Base-by-base conservation (phyloP, 2,329 filamentous ascomycete species). In the Kalmusia sp. region DNA sequence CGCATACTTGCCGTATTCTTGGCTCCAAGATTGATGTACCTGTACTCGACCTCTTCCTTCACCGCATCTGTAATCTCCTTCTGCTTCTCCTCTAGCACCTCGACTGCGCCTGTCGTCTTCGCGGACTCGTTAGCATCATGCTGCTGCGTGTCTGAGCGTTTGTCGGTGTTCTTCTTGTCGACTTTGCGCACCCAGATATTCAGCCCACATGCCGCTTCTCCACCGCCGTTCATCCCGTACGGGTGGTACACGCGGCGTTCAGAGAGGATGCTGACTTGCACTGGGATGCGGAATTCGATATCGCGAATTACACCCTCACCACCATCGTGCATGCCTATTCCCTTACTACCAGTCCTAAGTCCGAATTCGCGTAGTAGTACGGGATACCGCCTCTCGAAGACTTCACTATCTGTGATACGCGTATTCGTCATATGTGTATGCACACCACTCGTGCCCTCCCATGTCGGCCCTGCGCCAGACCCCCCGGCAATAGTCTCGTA, bases 341-440 rank as follows among this genome's bases (percentile, higher is more conserved):
- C 90, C 0, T 85, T 87, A 28, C 84, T 87, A 0, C 84, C 86
- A 1, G 75, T 61, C 1, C 90, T 76, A 8, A 93, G 76, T 11
- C 82, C 81, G 70, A 93, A 93, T 61, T 89, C 83, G 5, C 87
- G 80, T 28, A 95, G 76, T 1, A 95, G 72, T 1, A 92, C 89
- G 0, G 90, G 90, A 65, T 92, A 92, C 7, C 90, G 79, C 24
- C 88, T 81, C 76, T 93, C 90, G 59, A 93, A 90, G 6, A 92
- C 84, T 70, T 95, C 91, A 0, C 87, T 82, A 68, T 93, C 91
- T 0, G 90, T 93, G 67, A 93, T 93, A 12, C 90, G 83, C 3
- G 90, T 93, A 71, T 95, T 95, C 6, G 91, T 93, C 88, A 93
- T 92, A 75, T 93, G 89, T 2, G 85, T 89, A 69, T 93, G 89